phyloP scores from a whole-genome alignment of 176 grass and related monocot genomes.

The Panicum miliaceum region DNA sequence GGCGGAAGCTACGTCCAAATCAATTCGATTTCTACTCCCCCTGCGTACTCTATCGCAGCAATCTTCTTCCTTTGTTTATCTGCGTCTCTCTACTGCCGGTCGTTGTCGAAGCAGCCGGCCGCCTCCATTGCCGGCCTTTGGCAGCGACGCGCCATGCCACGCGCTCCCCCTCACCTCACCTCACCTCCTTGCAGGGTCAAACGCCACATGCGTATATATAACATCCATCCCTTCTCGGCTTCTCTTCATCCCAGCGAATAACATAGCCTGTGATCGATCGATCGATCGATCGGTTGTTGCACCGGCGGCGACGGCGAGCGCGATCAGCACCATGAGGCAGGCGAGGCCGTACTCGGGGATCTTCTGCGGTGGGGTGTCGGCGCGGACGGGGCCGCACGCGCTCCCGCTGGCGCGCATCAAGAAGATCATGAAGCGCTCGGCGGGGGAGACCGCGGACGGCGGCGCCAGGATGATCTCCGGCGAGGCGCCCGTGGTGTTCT shows the following conservation, averaged over 20 bases:
- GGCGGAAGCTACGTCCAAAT: background rate
- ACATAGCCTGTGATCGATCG: too few relatives aligned
- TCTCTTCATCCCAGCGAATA: background rate
- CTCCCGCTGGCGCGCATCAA: slow-evolving; percentile 80
- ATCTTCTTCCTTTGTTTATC: background rate
- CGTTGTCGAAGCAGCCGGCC: slow-evolving; percentile 46
- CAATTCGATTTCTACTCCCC: background rate
- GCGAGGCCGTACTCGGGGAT: slow-evolving; percentile 60
- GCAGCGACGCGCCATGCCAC: slow-evolving; percentile 26
- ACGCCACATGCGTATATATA: slow-evolving; percentile 1
- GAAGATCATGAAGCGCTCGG: slow-evolving; percentile 75
- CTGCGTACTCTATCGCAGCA: background rate
- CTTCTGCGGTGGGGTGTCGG: slow-evolving; percentile 48
- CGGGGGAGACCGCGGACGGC: slow-evolving; percentile 36
- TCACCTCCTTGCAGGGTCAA: slow-evolving; percentile 14
- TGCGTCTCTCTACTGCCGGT: background rate
- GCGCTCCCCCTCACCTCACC: background rate
- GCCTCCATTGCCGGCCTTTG: slow-evolving; percentile 38
- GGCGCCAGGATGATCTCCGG: slow-evolving; percentile 65
- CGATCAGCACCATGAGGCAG: slow-evolving; percentile 45
- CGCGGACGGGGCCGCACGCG: slow-evolving; percentile 64
- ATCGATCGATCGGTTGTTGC: background rate
- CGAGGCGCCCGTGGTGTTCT: slow-evolving; percentile 69
- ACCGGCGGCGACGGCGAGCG: background rate
- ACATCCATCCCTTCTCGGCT: background rate